Evolutionary conservation across 2,329 filamentous ascomycete genomes (phyloP).

Genomic region (Sclerotinia trifoliorum): DNA sequence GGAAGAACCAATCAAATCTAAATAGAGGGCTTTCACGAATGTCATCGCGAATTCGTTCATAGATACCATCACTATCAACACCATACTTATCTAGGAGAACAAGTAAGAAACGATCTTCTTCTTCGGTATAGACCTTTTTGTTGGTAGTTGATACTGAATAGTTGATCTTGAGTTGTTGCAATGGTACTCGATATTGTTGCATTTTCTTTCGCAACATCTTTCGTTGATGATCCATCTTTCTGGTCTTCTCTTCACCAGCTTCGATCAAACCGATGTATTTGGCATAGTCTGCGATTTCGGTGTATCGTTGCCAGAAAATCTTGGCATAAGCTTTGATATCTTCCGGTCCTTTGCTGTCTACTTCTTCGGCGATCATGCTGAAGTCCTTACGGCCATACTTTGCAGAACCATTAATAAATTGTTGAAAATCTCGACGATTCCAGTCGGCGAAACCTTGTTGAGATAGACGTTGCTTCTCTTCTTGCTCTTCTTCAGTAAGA

Average conservation of each 20-base stretch:
- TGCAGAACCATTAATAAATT: constrained; percentile 93
- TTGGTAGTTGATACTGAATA: constrained; percentile 99
- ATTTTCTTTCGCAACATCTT: constrained; percentile 95
- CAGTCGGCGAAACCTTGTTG: constrained; percentile 87
- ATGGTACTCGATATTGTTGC: constrained; percentile 90
- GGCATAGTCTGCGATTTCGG: constrained; percentile 81
- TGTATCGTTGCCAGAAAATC: constrained; percentile 94
- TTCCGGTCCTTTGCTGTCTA: constrained; percentile 82
- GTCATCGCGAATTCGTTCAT: constrained; percentile 94
- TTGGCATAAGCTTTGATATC: constrained; percentile 92
- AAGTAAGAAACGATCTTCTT: constrained; percentile 92
- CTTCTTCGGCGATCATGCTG: constrained; percentile 79
- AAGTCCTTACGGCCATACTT: constrained; percentile 88
- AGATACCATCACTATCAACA: constrained; percentile 84
- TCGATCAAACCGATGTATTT: constrained; percentile 90
- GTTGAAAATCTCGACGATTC: constrained; percentile 97
- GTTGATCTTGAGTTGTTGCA: constrained; percentile 98
- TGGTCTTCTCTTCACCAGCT: constrained; percentile 84
- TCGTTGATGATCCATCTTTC: constrained; percentile 86
- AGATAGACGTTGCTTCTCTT: constrained; percentile 79
- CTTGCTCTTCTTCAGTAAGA: constrained; percentile 83
- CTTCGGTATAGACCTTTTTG: constrained; percentile 99
- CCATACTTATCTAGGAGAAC: constrained; percentile 92
- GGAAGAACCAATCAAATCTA: constrained; percentile 99
- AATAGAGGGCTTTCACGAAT: constrained; percentile 93